These are phyloP conservation scores for Fusarium guadeloupense DNA, from an alignment of 2,329 filamentous ascomycete genomes.

Conservation along the genomic window DNA sequence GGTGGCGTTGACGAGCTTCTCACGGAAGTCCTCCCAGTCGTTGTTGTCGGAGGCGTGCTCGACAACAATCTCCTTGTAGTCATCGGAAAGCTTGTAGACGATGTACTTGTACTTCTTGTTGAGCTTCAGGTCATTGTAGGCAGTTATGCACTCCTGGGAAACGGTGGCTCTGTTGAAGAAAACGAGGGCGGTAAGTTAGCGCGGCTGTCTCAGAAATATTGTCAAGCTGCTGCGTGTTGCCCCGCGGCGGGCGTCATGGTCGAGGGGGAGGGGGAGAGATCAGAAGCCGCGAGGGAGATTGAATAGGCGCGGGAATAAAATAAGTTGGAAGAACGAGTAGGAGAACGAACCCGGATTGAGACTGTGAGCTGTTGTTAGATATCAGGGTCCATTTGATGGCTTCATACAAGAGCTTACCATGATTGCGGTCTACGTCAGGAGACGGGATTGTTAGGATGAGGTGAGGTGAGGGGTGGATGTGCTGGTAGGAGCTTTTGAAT, in stretches of 20 bases:
- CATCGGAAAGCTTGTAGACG: conserved; percentile 86
- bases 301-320: conserved; percentile 20
- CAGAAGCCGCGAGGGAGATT: conserved; percentile 21
- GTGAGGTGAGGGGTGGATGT: conserved; percentile 42
- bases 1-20: conserved; percentile 78
- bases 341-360: conserved; percentile 70
- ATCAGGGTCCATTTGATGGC: conserved; percentile 7
- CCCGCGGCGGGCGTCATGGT: conserved; percentile 39
- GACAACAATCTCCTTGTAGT: conserved; percentile 83
- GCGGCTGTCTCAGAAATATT: conserved; percentile 17
- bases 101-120: conserved; percentile 85
- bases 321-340: conserved; percentile 10
- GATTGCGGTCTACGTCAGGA: conserved; percentile 49
- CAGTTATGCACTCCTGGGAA: conserved; percentile 73
- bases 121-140: conserved; percentile 86
- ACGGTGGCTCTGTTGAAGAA: conserved; percentile 70
- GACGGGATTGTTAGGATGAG: conserved; percentile 42
- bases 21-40: conserved; percentile 78
- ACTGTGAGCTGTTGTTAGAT: conserved; percentile 53
- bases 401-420: conserved; percentile 51
- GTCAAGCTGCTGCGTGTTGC: conserved; percentile 27
- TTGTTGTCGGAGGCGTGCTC: conserved; percentile 74
- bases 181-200: conserved; percentile 38
- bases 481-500: conserved; percentile 40
- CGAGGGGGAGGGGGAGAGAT: conserved; percentile 22